A percentile compares a stretch with the other conserved stretches of the same genome.
Conservation (phyloP, 192 early-diverging fungal genomes). For the Coemansia sp. region DNA sequence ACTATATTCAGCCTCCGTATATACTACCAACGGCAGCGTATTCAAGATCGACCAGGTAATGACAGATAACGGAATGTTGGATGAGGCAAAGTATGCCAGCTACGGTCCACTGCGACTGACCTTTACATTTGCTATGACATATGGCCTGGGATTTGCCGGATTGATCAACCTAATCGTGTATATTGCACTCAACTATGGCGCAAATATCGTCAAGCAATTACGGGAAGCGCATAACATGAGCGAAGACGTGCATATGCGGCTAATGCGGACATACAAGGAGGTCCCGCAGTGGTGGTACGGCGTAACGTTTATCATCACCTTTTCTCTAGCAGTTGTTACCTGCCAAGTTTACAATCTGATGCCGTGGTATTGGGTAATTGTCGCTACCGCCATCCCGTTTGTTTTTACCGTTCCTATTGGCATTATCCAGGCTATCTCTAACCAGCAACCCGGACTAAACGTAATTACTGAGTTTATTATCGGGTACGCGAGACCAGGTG, state of each 20-base stretch:
- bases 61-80: conserved; percentile 55
- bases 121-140: conserved; percentile 65
- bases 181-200: conserved; percentile 62
- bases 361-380: conserved; percentile 72
- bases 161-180: conserved; percentile 68
- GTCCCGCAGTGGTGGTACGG: conserved; percentile 73
- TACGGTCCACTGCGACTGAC: conserved; percentile 69
- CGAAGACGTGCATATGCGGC: conserved; percentile 70
- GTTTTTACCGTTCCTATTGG: conserved; percentile 79
- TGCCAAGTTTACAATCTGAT: conserved; percentile 50
- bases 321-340: conserved; percentile 38
- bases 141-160: conserved; percentile 66
- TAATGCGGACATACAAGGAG: conserved; percentile 73
- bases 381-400: conserved; percentile 58
- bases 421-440: conserved; percentile 75
- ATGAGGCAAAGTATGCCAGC: conserved; percentile 55
- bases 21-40: conserved; percentile 54
- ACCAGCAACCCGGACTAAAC: conserved; percentile 73
- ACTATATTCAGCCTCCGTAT: conserved; percentile 55
- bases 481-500: conserved; percentile 71
- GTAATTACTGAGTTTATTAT: conserved; percentile 83
- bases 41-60: conserved; percentile 63
- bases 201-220: conserved; percentile 62
- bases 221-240: conserved; percentile 58
- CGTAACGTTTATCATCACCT: conserved; percentile 39